A percentile compares a stretch with the other conserved stretches of the same genome.
Conservation (phyloP, 2,329 filamentous ascomycete species). For the Xylariaceae sp. region DNA sequence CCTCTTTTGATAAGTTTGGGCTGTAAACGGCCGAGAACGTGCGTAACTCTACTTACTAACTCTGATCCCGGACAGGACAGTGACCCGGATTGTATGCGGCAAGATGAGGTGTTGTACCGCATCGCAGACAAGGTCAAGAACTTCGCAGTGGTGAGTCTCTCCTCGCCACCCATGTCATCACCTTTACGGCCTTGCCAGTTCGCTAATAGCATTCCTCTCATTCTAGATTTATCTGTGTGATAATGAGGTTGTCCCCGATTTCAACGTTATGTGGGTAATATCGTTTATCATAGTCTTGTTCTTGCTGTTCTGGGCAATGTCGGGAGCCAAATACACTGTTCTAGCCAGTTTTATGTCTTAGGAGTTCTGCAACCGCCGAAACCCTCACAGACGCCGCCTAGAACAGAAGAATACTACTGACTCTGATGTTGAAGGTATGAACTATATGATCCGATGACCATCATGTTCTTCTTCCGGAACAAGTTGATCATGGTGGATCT, state of each 20-base stretch:
- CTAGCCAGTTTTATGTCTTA: background rate
- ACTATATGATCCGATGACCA: conserved; percentile 87
- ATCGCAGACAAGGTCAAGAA: conserved; percentile 95
- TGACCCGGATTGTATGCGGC: conserved; percentile 74
- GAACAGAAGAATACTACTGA: conserved; percentile 1
- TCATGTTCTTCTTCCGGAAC: conserved; percentile 98
- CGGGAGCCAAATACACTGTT: too few species aligned
- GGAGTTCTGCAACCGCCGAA: too few species aligned
- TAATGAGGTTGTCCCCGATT: conserved; percentile 87
- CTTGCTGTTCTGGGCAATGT: background rate
- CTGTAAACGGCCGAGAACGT: too few species aligned
- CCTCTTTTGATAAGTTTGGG: background rate
- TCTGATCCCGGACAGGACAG: conserved; percentile 85
- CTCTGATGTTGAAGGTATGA: conserved; percentile 61
- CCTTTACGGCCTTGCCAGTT: background rate
- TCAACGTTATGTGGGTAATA: conserved; percentile 76
- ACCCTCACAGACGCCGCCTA: too few species aligned
- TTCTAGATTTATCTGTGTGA: conserved; percentile 86
- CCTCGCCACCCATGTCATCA: background rate
- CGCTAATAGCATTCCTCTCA: background rate
- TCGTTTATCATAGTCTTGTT: background rate
- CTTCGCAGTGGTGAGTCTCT: conserved; percentile 67
- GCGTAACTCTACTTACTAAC: background rate
- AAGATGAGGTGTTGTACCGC: conserved; percentile 93
- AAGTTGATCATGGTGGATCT: conserved; percentile 99